Percentiles rank a stretch among this genome's conserved stretches.
These are phyloP conservation scores for Stemphylium beticola DNA, from an alignment of 2,329 filamentous ascomycete genomes.

Conservation along the genomic window DNA sequence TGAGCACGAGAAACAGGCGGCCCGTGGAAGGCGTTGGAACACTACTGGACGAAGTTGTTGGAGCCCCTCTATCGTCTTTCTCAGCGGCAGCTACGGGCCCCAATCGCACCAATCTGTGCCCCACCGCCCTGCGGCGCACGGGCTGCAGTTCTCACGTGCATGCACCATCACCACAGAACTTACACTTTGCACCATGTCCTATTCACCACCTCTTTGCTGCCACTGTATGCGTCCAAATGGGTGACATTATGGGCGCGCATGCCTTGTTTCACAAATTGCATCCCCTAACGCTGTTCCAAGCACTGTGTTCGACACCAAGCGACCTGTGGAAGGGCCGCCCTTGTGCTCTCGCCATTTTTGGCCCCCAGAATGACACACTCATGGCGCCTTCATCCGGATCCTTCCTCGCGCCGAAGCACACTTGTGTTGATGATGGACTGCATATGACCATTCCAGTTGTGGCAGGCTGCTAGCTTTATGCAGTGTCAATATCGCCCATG, in stretches of 20 bases:
- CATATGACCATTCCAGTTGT: conserved; percentile 21
- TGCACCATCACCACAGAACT: conserved; percentile 3
- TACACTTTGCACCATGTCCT: conserved; percentile 2
- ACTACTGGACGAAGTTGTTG: conserved; percentile 5
- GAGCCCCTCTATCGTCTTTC: conserved; percentile 21
- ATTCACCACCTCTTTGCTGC: conserved; percentile 6
- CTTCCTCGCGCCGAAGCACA: conserved; percentile 17
- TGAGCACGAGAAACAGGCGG: neutral
- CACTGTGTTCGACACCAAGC: neutral
- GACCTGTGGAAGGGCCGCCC: conserved; percentile 8
- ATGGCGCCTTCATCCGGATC: conserved; percentile 22
- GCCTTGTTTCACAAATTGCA: neutral
- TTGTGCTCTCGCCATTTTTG: conserved; percentile 18
- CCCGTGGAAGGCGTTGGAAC: conserved; percentile 1
- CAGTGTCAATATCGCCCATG: conserved; percentile 27
- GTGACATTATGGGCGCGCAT: neutral
- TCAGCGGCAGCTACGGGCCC: conserved; percentile 18
- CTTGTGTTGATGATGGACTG: conserved; percentile 20
- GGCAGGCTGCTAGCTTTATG: conserved; percentile 34
- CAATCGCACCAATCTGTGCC: conserved; percentile 13
- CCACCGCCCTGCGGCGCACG: conserved; percentile 14
- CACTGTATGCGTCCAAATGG: conserved; percentile 11
- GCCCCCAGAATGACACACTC: conserved; percentile 26
- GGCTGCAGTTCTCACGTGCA: conserved; percentile 19
- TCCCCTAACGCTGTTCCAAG: neutral